Conservation (phyloP, 495 filamentous ascomycete species). For the Amphirosellinia nigrospora region DNA sequence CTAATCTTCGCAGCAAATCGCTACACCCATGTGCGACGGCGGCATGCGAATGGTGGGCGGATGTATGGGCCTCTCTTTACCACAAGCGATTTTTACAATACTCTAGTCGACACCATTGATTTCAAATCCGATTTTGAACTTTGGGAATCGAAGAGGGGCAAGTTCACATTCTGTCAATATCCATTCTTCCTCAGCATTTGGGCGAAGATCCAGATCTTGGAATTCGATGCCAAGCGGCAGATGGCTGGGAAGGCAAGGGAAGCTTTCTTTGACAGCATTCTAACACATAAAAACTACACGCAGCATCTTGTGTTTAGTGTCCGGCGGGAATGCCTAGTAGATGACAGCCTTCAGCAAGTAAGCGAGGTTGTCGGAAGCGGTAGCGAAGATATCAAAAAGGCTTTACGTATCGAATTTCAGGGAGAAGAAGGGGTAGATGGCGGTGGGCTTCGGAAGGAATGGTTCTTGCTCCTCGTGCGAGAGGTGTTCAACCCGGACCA, state of each 20-base stretch:
- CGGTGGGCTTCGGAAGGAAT: slow-evolving; percentile 91
- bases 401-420: slow-evolving; percentile 81
- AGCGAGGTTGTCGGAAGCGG: slow-evolving; percentile 86
- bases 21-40: slow-evolving; percentile 46
- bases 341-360: slow-evolving; percentile 85
- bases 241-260: slow-evolving; percentile 91
- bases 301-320: slow-evolving; percentile 83
- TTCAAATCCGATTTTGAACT: slow-evolving; percentile 86
- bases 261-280: slow-evolving; percentile 89
- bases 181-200: slow-evolving; percentile 94
- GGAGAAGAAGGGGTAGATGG: slow-evolving; percentile 94
- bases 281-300: slow-evolving; percentile 73
- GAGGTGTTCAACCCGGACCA: slow-evolving; percentile 93
- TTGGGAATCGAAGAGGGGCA: slow-evolving; percentile 78
- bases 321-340: slow-evolving; percentile 85
- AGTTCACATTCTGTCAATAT: slow-evolving; percentile 92
- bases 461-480: slow-evolving; percentile 89
- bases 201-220: slow-evolving; percentile 91
- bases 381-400: slow-evolving; percentile 91
- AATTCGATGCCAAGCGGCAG: slow-evolving; percentile 87
- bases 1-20: slow-evolving; percentile 86
- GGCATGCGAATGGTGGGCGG: slow-evolving; percentile 32
- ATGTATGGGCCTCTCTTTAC: slow-evolving; percentile 70
- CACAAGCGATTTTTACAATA: slow-evolving; percentile 87
- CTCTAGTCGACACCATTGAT: slow-evolving; percentile 82